phyloP scores from a whole-genome alignment of 2,329 filamentous ascomycete species.

The Pseudogymnoascus sp. region DNA sequence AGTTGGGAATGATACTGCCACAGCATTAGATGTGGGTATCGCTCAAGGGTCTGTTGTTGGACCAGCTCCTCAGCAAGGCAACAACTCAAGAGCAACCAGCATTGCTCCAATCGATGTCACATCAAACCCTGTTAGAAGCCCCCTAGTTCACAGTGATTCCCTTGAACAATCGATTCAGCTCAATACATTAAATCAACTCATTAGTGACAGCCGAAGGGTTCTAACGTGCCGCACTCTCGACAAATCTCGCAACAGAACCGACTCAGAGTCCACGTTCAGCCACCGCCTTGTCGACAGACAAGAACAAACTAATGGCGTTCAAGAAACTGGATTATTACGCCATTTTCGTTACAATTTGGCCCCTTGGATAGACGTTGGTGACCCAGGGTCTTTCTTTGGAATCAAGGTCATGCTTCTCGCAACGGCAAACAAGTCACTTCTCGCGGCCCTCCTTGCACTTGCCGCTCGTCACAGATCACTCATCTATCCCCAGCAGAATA shows the following conservation, averaged over 20 bases:
- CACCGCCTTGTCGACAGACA: slow-evolving; percentile 16
- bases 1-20: not conserved
- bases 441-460: not conserved
- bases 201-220: not conserved
- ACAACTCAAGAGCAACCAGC: not conserved
- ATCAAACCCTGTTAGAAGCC: not conserved
- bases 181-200: not conserved
- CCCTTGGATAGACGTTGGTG: slow-evolving; percentile 11
- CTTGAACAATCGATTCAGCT: not conserved
- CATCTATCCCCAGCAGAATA: not conserved
- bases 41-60: not conserved
- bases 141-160: not conserved
- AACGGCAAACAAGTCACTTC: not conserved
- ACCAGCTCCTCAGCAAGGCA: not conserved
- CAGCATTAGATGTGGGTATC: not conserved
- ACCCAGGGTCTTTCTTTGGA: slow-evolving; percentile 1
- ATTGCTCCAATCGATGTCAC: not conserved
- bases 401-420: slow-evolving; percentile 3
- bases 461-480: not conserved
- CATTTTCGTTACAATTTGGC: slow-evolving; percentile 10
- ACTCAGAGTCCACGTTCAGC: slow-evolving; percentile 19
- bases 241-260: slow-evolving; percentile 18
- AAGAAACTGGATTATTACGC: not conserved
- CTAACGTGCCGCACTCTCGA: slow-evolving; percentile 13
- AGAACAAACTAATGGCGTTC: not conserved